A percentile compares a stretch with the other conserved stretches of the same genome.
phyloP scores from a whole-genome alignment of 2,329 filamentous ascomycete genomes.

The Penicillium sp. region DNA sequence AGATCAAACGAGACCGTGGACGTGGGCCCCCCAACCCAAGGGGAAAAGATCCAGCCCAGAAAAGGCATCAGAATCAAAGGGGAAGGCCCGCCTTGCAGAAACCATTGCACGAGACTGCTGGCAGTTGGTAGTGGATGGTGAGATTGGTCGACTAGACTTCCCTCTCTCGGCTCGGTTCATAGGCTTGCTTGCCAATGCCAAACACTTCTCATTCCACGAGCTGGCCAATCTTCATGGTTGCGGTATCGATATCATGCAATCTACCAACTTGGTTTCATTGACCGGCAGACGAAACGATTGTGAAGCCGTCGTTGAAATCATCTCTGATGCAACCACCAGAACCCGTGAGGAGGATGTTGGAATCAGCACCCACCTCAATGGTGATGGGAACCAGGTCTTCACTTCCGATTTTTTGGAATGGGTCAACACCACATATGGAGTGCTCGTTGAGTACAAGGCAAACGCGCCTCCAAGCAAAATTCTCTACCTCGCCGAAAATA shows the following conservation, averaged over 20 bases:
- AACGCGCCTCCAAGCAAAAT: constrained; percentile 27
- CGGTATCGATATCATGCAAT: constrained; percentile 39
- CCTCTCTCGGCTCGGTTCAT: constrained; percentile 29
- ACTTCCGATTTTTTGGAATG: constrained; percentile 34
- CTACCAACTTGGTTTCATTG: constrained; percentile 37
- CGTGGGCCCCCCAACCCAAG: constrained; percentile 35
- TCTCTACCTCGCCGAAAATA: constrained; percentile 36
- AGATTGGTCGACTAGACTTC: constrained; percentile 41
- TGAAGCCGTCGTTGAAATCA: constrained; percentile 35
- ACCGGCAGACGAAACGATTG: constrained; percentile 36
- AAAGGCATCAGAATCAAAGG: constrained; percentile 23
- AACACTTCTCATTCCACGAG: constrained; percentile 39
- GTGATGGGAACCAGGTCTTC: constrained; percentile 18
- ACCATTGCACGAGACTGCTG: constrained; percentile 43
- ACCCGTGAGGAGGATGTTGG: constrained; percentile 33
- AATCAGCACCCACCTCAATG: constrained; percentile 20
- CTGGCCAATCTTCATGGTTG: constrained; percentile 36
- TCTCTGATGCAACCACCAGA: constrained; percentile 31
- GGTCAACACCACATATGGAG: constrained; percentile 33
- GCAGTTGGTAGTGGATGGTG: constrained; percentile 34
- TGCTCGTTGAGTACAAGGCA: constrained; percentile 28
- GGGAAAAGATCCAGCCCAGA: constrained; percentile 18
- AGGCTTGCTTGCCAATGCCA: constrained; percentile 33
- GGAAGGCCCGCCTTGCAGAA: constrained; percentile 37
- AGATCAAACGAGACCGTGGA: not conserved